phyloP scores from a whole-genome alignment of 192 early-diverging fungal species.

The Coemansia sp. region DNA sequence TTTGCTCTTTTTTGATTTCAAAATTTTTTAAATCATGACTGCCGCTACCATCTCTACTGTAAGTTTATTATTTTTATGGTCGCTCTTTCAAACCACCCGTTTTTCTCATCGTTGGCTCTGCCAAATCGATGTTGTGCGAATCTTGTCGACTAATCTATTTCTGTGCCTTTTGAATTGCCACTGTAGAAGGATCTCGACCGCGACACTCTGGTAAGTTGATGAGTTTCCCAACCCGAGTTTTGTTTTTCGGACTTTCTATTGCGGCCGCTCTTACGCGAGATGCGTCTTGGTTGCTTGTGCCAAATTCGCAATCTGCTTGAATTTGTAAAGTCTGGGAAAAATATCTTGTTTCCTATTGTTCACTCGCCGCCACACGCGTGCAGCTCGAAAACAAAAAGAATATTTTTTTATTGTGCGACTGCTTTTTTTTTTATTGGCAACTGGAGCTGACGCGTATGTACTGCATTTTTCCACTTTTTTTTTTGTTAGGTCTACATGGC shows the following conservation, averaged over 20 bases:
- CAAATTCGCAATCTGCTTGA: constrained; percentile 8
- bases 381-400: not conserved
- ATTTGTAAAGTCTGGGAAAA: not conserved
- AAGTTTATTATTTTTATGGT: constrained; percentile 23
- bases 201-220: constrained; percentile 48
- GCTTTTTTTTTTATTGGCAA: not conserved
- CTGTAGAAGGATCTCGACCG: constrained; percentile 46
- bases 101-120: too few species aligned
- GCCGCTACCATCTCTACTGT: constrained; percentile 42
- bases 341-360: not conserved
- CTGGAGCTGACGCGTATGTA: constrained; percentile 2
- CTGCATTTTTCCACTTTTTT: not conserved
- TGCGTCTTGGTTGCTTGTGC: not conserved
- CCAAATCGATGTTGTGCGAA: not conserved
- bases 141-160: not conserved
- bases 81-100: not conserved
- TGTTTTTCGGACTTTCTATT: not conserved
- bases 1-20: constrained; percentile 11
- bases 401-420: not conserved
- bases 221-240: not conserved
- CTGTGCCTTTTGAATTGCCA: not conserved
- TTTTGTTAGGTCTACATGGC: constrained; percentile 83
- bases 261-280: not conserved
- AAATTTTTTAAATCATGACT: constrained; percentile 21
- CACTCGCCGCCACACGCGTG: not conserved